These are phyloP conservation scores for Blastobotrys muscicola DNA, from an alignment of 805 yeast genomes.

Conservation along the genomic window DNA sequence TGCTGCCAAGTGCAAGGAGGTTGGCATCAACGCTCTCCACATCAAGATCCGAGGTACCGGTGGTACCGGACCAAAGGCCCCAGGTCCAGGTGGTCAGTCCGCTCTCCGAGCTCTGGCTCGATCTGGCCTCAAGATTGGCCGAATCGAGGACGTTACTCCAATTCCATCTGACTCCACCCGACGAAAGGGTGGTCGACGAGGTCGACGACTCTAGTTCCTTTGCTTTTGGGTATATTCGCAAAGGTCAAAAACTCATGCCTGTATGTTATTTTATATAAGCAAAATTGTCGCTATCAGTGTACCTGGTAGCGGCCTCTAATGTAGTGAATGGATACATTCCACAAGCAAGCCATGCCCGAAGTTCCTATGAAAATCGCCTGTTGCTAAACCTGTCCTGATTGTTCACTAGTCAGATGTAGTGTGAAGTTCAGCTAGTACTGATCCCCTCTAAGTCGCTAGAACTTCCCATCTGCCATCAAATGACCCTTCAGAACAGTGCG, in stretches of 20 bases:
- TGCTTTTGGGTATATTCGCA: neutral
- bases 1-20: slow-evolving; percentile 98
- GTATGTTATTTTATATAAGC: neutral
- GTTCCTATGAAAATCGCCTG: too few species aligned
- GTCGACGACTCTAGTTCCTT: slow-evolving; percentile 87
- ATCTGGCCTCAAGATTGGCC: slow-evolving; percentile 99
- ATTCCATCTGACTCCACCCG: slow-evolving; percentile 99
- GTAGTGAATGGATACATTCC: too few species aligned
- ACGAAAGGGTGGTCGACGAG: slow-evolving; percentile 99
- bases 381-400: too few species aligned
- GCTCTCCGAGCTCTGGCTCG: slow-evolving; percentile 99
- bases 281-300: too few species aligned
- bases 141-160: slow-evolving; percentile 99
- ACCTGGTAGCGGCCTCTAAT: too few species aligned
- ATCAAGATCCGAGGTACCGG: slow-evolving; percentile 99
- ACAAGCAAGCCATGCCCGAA: too few species aligned
- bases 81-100: slow-evolving; percentile 99
- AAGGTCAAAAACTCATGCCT: too few species aligned
- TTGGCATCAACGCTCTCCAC: slow-evolving; percentile 99
- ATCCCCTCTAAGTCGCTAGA: too few species aligned
- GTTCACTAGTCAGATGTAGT: too few species aligned
- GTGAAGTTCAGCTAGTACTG: too few species aligned
- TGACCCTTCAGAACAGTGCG: too few species aligned
- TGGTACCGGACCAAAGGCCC: slow-evolving; percentile 99
- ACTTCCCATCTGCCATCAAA: too few species aligned